Evolutionary conservation across 1,139 yeast genomes (phyloP).

Genomic region (Casaregolazyma suthepensis): DNA sequence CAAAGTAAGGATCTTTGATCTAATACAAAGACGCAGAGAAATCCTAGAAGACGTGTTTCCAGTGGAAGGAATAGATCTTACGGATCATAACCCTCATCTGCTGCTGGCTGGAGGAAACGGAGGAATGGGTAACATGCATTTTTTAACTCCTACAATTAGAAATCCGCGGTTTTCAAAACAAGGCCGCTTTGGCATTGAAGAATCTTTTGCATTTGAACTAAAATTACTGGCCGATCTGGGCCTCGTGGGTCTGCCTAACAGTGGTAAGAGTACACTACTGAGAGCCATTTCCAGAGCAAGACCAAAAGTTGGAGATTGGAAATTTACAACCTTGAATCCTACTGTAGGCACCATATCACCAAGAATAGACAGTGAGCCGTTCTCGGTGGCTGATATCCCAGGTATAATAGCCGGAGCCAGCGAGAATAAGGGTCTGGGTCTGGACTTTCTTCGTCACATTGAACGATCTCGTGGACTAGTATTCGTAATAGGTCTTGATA

Average conservation of each 20-base stretch:
- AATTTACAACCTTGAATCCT: constrained; percentile 89
- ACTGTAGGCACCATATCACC: constrained; percentile 79
- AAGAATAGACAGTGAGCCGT: constrained; percentile 58
- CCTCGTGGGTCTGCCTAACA: constrained; percentile 90
- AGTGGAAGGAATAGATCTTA: constrained; percentile 68
- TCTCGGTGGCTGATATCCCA: constrained; percentile 96
- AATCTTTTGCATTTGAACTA: constrained; percentile 69
- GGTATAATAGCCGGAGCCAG: constrained; percentile 89
- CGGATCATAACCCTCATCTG: constrained; percentile 58
- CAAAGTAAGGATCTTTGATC: constrained; percentile 60
- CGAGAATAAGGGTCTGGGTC: constrained; percentile 80
- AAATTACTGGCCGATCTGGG: constrained; percentile 90
- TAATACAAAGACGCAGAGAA: constrained; percentile 56
- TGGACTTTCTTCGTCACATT: constrained; percentile 83
- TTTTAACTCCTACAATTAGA: constrained; percentile 71
- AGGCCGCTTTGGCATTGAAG: constrained; percentile 68
- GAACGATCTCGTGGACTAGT: constrained; percentile 88
- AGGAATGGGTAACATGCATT: constrained; percentile 96
- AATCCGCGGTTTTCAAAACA: constrained; percentile 82
- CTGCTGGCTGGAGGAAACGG: constrained; percentile 82
- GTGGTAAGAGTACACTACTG: constrained; percentile 86
- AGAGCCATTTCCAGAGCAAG: constrained; percentile 86
- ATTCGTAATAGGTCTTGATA: constrained; percentile 75
- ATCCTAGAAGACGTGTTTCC: constrained; percentile 64
- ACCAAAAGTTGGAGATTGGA: constrained; percentile 96